Percentiles rank a stretch among this genome's conserved stretches.
Conservation (phyloP, 306 rosid species). For the Citrullus colocynthis region DNA sequence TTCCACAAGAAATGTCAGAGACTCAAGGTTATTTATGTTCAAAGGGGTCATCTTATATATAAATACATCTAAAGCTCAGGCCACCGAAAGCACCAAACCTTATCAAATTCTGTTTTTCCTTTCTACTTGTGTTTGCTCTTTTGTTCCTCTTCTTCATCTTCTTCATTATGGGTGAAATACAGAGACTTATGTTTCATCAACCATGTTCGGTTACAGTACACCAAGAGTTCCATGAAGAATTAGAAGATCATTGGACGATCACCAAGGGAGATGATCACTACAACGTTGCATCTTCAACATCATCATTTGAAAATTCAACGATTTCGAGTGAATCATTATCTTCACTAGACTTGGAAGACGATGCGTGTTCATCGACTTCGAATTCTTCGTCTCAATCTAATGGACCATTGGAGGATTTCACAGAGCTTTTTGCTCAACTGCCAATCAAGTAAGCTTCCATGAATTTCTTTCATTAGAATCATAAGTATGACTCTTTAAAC, state of each 20-base stretch:
- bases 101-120: background rate
- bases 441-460: conserved; percentile 34
- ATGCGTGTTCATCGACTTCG: conserved; percentile 17
- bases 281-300: conserved; percentile 11
- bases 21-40: background rate
- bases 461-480: background rate
- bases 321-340: conserved; percentile 14
- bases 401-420: conserved; percentile 33
- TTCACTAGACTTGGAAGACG: conserved; percentile 24
- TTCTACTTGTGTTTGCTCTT: background rate
- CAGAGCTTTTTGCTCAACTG: conserved; percentile 30
- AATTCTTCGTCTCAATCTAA: conserved; percentile 10
- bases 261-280: background rate
- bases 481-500: background rate
- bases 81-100: background rate
- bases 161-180: conserved; percentile 16
- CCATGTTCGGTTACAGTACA: conserved; percentile 1
- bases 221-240: background rate
- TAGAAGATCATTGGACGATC: conserved; percentile 5
- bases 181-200: conserved; percentile 4
- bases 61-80: background rate
- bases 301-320: conserved; percentile 12
- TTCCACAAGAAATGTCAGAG: background rate
- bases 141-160: background rate
- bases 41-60: background rate